Base-by-base conservation (phyloP, 2,329 filamentous ascomycete species). In the Fusarium nodosum region DNA sequence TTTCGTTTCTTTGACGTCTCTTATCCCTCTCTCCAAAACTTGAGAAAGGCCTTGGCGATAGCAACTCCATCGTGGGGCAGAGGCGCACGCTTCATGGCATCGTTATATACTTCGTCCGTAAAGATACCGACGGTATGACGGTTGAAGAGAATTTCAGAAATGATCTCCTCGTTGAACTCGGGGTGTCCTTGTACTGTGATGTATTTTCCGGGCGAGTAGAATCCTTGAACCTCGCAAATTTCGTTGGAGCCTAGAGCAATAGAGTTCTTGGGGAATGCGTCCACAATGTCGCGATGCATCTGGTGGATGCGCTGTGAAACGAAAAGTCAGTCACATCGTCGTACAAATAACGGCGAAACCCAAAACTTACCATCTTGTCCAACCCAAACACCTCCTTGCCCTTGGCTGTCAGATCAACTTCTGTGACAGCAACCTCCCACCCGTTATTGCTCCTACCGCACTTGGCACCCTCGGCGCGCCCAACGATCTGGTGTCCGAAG, bases 11-110 rank as follows among this genome's bases (percentile, higher is more conserved):
- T 44, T 18, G 22, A 36, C 16, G 18, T 36, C 26, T 13, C 36
- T 28, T 41, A 77, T 16, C 74, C 85, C 70, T 93, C 90, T 48
- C 88, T 81, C 73, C 97, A 78, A 72, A 98, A 97, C 45, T 85
- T 87, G 75, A 97, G 77, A 77, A 97, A 97, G 0, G 88, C 90
- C 67, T 86, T 84, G 1, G 89, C 91, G 56, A 97, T 89, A 5
- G 84, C 80, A n/a, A 96, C 83, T 2, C 95, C 94, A 77, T 97
- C 94, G 68, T 97, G 93, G 56, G 87, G 83, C 34, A 88, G 84
- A 11, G 82, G 82, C 3, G 90, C 90, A 64, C 93, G 86, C 10
- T 80, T 81, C 77, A 94, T 86, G 28, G 87, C 92, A 72, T 93
- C 91, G 58, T 88, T 80, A 71, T 88, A 95, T 64, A 91, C 79